These are phyloP conservation scores for Garcia nutans DNA, from an alignment of 345 rosid species.

Conservation along the genomic window DNA sequence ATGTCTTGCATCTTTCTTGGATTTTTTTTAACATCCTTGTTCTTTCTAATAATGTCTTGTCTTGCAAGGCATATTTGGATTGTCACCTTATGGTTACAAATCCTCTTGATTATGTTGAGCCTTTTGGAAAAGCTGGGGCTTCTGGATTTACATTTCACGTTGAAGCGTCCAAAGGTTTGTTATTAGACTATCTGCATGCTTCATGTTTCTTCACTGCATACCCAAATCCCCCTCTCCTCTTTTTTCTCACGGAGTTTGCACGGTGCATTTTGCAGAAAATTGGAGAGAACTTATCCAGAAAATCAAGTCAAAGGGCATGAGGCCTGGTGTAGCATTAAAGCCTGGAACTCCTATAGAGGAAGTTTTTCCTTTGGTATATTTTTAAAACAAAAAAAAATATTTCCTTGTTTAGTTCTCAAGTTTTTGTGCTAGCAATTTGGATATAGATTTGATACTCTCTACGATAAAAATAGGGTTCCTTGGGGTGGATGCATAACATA, in stretches of 20 bases:
- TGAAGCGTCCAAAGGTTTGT: constrained; percentile 71
- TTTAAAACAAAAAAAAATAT: background rate
- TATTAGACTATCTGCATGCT: background rate
- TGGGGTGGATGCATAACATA: background rate
- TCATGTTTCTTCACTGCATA: background rate
- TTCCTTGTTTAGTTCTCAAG: background rate
- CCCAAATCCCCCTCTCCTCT: background rate
- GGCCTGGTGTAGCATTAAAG: constrained; percentile 76
- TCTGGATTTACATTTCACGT: constrained; percentile 95
- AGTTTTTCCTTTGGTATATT: constrained; percentile 73
- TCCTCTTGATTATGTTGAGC: constrained; percentile 84
- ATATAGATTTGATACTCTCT: background rate
- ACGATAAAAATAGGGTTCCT: background rate
- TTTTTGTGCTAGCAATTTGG: background rate
- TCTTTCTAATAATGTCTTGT: background rate
- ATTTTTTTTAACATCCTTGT: background rate
- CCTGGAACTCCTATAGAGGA: constrained; percentile 86
- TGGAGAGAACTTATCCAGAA: constrained; percentile 71
- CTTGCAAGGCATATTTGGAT: constrained; percentile 77
- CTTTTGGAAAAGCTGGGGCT: constrained; percentile 80
- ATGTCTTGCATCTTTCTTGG: background rate
- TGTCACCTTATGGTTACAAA: constrained; percentile 94
- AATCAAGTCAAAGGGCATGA: constrained; percentile 83
- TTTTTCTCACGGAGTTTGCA: constrained; percentile 3
- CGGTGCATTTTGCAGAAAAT: constrained; percentile 47